Conservation (phyloP, 2,329 filamentous ascomycete genomes). For the Cordyceps fumosorosea region DNA sequence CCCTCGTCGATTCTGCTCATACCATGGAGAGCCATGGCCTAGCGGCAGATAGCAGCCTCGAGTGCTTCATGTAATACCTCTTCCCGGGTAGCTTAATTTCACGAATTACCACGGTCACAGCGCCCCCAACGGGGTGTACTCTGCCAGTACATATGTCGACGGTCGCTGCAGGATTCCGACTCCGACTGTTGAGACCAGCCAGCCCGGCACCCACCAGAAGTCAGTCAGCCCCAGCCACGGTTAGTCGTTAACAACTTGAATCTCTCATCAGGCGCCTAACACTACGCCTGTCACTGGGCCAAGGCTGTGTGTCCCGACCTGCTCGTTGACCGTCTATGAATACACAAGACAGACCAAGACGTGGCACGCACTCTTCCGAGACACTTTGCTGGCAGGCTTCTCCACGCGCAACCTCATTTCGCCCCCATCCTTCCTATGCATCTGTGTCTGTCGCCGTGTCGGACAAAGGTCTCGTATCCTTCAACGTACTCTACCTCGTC, state of each 20-base stretch:
- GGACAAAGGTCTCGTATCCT: conserved; percentile 5
- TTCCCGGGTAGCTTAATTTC: neutral
- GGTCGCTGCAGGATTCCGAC: neutral
- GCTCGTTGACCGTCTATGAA: neutral
- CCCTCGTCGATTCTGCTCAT: neutral
- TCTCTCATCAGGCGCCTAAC: neutral
- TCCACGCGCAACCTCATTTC: conserved; percentile 2
- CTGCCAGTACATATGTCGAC: neutral
- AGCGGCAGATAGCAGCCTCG: neutral
- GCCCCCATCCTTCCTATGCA: conserved; percentile 1
- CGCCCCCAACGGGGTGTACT: neutral
- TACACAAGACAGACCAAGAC: neutral
- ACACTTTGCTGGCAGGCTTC: conserved; percentile 1
- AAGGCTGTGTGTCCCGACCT: neutral
- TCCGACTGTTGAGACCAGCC: neutral
- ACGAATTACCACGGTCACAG: neutral
- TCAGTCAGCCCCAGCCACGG: neutral
- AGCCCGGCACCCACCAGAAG: neutral
- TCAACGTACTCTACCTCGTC: neutral
- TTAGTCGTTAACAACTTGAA: neutral
- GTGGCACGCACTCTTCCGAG: neutral
- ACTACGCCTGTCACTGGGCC: neutral
- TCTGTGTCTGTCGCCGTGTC: conserved; percentile 1
- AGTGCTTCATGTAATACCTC: neutral
- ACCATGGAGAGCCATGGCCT: neutral